Conservation (phyloP, 768 basidiomycete genomes). For the Pleurotus cornucopiae region DNA sequence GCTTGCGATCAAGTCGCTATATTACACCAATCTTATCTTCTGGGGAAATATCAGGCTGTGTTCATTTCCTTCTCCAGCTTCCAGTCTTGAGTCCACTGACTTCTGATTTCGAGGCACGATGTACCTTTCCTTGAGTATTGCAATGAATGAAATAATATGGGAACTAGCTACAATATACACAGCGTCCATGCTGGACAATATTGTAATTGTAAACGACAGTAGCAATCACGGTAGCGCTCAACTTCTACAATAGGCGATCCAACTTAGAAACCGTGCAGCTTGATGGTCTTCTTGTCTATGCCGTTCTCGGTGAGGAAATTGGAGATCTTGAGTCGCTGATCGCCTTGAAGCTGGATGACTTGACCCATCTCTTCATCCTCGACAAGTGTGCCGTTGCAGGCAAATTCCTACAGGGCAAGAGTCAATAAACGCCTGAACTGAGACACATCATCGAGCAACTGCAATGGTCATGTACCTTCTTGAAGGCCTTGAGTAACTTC, state of each 20-base stretch:
- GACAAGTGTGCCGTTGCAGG: conserved; percentile 96
- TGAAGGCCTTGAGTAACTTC: conserved; percentile 98
- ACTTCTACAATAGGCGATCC: conserved; percentile 4
- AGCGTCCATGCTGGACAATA: conserved; percentile 1
- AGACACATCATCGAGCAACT: neutral
- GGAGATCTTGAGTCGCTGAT: conserved; percentile 89
- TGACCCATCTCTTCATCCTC: conserved; percentile 94
- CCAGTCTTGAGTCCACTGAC: neutral
- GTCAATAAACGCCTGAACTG: conserved; percentile 4
- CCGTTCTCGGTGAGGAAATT: conserved; percentile 84
- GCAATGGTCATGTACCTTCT: conserved; percentile 62
- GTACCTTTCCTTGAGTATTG: neutral
- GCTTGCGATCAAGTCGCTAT: neutral
- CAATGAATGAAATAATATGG: conserved; percentile 11
- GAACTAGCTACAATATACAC: conserved; percentile 9
- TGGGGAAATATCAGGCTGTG: neutral
- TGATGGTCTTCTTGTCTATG: conserved; percentile 72
- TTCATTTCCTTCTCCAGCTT: too few relatives aligned
- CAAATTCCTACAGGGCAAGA: conserved; percentile 69
- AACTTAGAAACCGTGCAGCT: conserved; percentile 81
- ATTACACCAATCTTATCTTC: neutral
- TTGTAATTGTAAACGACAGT: conserved; percentile 1
- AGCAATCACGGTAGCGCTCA: conserved; percentile 8
- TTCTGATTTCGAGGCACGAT: conserved; percentile 2
- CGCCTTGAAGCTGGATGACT: conserved; percentile 98